These are phyloP conservation scores for Calonectria pseudoreteaudii DNA, from an alignment of 2,329 filamentous ascomycete genomes.

Conservation along the genomic window DNA sequence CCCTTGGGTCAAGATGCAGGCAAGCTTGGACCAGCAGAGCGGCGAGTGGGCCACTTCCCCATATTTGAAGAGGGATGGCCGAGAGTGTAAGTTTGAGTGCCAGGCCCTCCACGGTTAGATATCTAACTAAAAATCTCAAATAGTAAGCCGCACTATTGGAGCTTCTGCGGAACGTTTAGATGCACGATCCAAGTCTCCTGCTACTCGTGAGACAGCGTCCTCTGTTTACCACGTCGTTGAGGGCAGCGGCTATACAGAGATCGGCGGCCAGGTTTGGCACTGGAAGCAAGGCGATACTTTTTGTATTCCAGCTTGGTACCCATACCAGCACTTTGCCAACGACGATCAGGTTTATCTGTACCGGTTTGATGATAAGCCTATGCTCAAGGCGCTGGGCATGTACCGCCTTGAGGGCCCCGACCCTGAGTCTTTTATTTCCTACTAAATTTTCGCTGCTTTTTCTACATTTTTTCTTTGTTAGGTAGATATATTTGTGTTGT, in stretches of 20 bases:
- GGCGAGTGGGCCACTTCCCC: constrained; percentile 44
- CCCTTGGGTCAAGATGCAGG: constrained; percentile 60
- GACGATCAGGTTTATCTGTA: constrained; percentile 60
- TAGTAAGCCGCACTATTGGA: constrained; percentile 55
- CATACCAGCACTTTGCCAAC: constrained; percentile 59
- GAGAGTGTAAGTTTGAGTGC: constrained; percentile 27
- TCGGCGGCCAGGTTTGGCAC: constrained; percentile 50
- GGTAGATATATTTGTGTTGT: neutral
- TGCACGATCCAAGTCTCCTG: constrained; percentile 49
- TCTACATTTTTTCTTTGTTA: neutral
- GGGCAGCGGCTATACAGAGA: constrained; percentile 55
- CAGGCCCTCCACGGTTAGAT: neutral
- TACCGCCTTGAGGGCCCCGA: constrained; percentile 41
- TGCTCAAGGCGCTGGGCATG: constrained; percentile 64
- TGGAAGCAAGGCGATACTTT: constrained; percentile 68
- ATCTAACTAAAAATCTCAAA: neutral
- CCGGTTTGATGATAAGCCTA: constrained; percentile 65
- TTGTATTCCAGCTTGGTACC: constrained; percentile 64
- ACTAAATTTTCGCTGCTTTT: neutral
- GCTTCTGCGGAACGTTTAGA: constrained; percentile 58
- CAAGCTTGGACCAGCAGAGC: constrained; percentile 48
- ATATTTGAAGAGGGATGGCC: constrained; percentile 48
- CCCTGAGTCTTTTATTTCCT: constrained; percentile 26
- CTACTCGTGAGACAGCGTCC: constrained; percentile 61
- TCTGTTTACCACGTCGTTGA: constrained; percentile 65